Evolutionary conservation across 2,329 filamentous ascomycete genomes (phyloP), one percentile per base, ranked within the genome.

Genomic region (Aspergillus spinulosporus): DNA sequence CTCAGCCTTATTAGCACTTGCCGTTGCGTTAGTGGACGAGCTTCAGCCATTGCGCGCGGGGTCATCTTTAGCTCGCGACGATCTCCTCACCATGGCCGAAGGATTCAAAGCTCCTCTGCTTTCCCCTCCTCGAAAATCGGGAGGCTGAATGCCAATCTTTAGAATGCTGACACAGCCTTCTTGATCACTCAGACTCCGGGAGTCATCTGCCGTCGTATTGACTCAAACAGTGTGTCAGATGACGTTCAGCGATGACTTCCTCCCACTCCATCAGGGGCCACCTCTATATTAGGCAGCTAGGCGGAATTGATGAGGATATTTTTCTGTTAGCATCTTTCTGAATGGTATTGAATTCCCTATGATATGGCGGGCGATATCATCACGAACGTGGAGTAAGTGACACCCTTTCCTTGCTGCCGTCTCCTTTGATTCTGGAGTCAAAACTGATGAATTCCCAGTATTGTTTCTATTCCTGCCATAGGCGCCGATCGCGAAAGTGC

Each of bases 401-500:
- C n/a, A 9, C 9, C 21, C 21, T 21, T 5, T 29, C 9, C 15
- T 3, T 32, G 21, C 31, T 37, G 12, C 15, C 12, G 8, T 47
- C 6, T 34, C 29, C 9, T 46, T 57, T n/a, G 37, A 2, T 5
- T 49, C 21, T 3, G 12, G n/a, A 32, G 21, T 31, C 9, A n/a
- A 40, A 29, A 26, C 36, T 49, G 40, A 49, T 12, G 14, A 9
- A 5, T n/a, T 44, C 21, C 21, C 49, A 74, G 72, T 56, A 70
- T 74, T 28, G 65, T 74, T 32, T 70, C 65, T 5, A 59, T 74
- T 12, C 71, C 71, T 39, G 66, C 70, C 6, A 69, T 74, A 40
- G 71, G 71, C 6, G 71, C 67, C 39, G 64, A 73, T 53, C 63
- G 66, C 34, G 59, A 59, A 37, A 63, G 59, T 42, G 64, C 67